Conservation (phyloP, 345 rosid species). For the Psidium guajava region DNA sequence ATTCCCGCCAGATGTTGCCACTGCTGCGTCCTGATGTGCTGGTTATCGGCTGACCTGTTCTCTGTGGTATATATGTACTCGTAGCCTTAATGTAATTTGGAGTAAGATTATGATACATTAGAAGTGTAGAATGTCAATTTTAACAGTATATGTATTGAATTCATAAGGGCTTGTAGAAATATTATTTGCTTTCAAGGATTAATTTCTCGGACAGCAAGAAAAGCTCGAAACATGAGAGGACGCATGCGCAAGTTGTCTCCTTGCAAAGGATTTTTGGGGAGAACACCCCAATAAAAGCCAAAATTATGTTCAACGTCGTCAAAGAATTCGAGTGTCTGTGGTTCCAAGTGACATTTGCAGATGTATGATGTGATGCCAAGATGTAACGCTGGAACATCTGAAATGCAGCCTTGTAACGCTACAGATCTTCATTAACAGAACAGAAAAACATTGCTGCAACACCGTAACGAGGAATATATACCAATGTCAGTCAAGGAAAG, state of each 20-base stretch:
- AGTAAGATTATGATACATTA: background rate
- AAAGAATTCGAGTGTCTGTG: background rate
- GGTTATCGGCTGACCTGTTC: background rate
- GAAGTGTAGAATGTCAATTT: background rate
- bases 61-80: background rate
- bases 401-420: background rate
- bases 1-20: background rate
- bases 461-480: background rate
- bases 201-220: background rate
- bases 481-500: background rate
- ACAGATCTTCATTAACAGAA: background rate
- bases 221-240: background rate
- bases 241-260: background rate
- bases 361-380: background rate
- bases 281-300: background rate
- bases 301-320: background rate
- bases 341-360: background rate
- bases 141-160: background rate
- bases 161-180: background rate
- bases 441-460: background rate
- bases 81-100: background rate
- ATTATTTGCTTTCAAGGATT: background rate
- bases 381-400: background rate
- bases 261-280: background rate
- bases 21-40: background rate